Base-by-base conservation (phyloP, 768 basidiomycete species). In the Boletus sp. region DNA sequence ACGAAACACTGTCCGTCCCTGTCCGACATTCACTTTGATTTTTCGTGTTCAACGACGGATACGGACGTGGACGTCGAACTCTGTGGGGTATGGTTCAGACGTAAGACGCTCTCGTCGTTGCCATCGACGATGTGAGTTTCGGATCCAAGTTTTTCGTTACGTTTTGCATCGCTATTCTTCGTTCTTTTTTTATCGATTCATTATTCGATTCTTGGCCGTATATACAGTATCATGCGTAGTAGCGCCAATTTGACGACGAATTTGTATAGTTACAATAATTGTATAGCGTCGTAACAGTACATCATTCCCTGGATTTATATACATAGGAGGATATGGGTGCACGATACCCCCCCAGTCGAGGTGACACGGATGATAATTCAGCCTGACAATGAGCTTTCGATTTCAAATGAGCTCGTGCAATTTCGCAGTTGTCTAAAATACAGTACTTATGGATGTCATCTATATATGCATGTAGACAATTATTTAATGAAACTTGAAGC, bases 21-120 rank as follows among this genome's bases (percentile, higher is more conserved):
- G 32, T 55, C 49, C 11, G 65, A 71, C 37, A 62, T 71, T 17
- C 71, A 65, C n/a, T 71, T 71, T 30, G 64, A 63, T 45, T 71
- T 73, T 62, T 67, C 71, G 24, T 63, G 62, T 24, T 61, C 70
- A 46, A 57, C 59, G 52, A 45, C 51, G 6, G 69, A 73, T 1
- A 49, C 48, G 28, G 71, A 69, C 14, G 52, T 69, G 36, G 71
- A 71, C 18, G 53, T 71, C 28, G 71, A 67, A 7, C 55, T 71
- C 20, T 71, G 71, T 45, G 70, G 71, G 33, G 56, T 71, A 33
- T 71, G 70, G 70, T 71, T 71, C 24, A 60, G 63, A 41, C 61
- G 69, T 20, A 73, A 58, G 55, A 39, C 59, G 17, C 52, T 55
- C 6, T 15, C 18, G 62, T 55, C 47, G 18, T 20, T 47, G 10